A percentile compares a stretch with the other conserved stretches of the same genome.
Conservation (phyloP, 805 yeast species). For the Kurtzmaniella fragi region DNA sequence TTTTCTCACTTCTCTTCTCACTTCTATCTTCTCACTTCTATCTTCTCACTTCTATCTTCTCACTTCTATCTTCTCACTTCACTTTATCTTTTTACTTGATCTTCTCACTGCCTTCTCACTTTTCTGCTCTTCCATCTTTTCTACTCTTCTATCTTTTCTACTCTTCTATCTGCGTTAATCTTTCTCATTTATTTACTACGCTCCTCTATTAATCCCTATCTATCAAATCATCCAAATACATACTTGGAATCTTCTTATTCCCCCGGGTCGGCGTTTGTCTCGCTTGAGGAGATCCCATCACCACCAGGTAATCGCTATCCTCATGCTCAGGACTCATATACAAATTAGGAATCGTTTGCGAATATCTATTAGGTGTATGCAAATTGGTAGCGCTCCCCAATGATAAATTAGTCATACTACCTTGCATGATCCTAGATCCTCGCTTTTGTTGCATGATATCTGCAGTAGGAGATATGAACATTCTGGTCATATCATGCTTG, state of each 20-base stretch:
- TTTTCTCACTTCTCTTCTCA: no score
- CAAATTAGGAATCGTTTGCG: conserved; percentile 30
- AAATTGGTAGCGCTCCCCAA: conserved; percentile 9
- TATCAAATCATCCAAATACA: conserved; percentile 47
- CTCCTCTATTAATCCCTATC: conserved; percentile 20
- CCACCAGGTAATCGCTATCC: conserved; percentile 22
- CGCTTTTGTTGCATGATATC: conserved; percentile 56
- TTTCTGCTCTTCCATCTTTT: no score
- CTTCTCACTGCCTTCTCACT: no score
- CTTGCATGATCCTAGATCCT: conserved; percentile 15
- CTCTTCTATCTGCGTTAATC: not conserved
- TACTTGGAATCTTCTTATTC: conserved; percentile 37
- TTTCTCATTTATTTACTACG: no score
- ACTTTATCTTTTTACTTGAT: no score
- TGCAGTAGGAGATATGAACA: conserved; percentile 78
- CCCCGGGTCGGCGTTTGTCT: conserved; percentile 8
- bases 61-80: no score
- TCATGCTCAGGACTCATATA: conserved; percentile 34
- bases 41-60: no score
- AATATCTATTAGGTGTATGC: conserved; percentile 18
- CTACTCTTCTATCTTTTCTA: no score
- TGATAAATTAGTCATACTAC: conserved; percentile 10
- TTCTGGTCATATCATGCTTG: conserved; percentile 38
- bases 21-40: no score
- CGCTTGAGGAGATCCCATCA: conserved; percentile 6